These are phyloP conservation scores for Thinopyrum elongatum DNA, from an alignment of 176 grass and related monocot species.

Conservation along the genomic window DNA sequence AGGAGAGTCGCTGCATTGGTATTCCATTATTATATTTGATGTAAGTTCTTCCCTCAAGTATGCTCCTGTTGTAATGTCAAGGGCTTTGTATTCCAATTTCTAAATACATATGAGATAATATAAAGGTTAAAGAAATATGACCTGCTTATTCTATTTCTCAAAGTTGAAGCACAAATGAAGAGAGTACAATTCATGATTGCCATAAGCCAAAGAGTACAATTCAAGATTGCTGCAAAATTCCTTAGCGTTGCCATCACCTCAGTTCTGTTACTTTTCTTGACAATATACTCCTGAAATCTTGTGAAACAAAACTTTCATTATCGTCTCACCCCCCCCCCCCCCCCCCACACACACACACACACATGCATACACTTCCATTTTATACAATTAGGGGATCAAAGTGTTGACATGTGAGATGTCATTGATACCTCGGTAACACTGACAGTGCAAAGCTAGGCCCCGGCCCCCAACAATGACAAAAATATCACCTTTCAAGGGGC, in stretches of 20 bases:
- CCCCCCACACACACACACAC: too few species aligned
- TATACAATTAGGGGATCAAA: too few species aligned
- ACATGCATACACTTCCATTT: not conserved
- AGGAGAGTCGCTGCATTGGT: slow-evolving; percentile 48
- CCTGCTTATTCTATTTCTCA: not conserved
- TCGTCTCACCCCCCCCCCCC: too few species aligned
- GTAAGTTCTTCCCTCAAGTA: slow-evolving; percentile 75
- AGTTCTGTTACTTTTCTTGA: slow-evolving; percentile 66
- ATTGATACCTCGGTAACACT: slow-evolving; percentile 77
- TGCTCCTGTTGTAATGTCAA: slow-evolving; percentile 61
- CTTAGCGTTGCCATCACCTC: slow-evolving; percentile 93
- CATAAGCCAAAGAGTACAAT: slow-evolving; percentile 64
- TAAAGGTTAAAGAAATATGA: not conserved
- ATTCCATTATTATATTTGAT: slow-evolving; percentile 54
- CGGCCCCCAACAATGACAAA: slow-evolving; percentile 45
- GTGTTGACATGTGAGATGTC: not conserved
- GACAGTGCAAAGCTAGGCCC: slow-evolving; percentile 64
- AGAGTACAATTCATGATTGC: not conserved
- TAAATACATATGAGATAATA: not conserved
- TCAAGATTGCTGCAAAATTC: slow-evolving; percentile 73
- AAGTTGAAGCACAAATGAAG: not conserved
- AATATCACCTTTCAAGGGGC: slow-evolving; percentile 72
- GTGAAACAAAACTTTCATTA: not conserved
- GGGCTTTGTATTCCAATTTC: slow-evolving; percentile 6
- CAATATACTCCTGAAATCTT: slow-evolving; percentile 75